A percentile compares a stretch with the other conserved stretches of the same genome.
Evolutionary conservation across 768 basidiomycete genomes (phyloP).

Genomic region (Hygrophoropsis aurantiaca): DNA sequence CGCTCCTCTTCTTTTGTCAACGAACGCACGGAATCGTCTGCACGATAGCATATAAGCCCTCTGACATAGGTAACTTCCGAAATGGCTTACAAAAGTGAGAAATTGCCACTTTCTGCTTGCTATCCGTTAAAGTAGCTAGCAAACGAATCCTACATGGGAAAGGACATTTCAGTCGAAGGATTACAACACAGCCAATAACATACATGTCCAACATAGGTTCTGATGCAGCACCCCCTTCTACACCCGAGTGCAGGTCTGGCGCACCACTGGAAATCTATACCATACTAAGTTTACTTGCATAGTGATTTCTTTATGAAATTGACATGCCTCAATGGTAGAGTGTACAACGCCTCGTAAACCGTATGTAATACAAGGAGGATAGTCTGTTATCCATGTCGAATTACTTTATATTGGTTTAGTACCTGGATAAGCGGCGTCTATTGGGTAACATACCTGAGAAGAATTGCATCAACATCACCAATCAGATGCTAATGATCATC

Average conservation of each 20-base stretch:
- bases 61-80: not conserved
- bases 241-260: conserved; percentile 89
- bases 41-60: not conserved
- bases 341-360: conserved; percentile 94
- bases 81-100: conserved; percentile 79
- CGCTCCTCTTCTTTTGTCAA: conserved; percentile 65
- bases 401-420: conserved; percentile 53
- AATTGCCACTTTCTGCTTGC: conserved; percentile 59
- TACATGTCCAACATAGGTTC: conserved; percentile 97
- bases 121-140: conserved; percentile 67
- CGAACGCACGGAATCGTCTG: conserved; percentile 77
- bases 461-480: conserved; percentile 84
- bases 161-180: not conserved
- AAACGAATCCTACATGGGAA: conserved; percentile 62
- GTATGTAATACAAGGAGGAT: conserved; percentile 91
- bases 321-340: conserved; percentile 67
- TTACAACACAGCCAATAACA: conserved; percentile 12
- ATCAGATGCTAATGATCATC: conserved; percentile 60
- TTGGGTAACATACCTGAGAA: conserved; percentile 62
- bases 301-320: not conserved
- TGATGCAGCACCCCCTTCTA: conserved; percentile 83
- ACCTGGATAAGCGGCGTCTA: no score
- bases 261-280: conserved; percentile 64
- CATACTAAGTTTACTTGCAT: not conserved
- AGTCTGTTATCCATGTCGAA: conserved; percentile 95